Evolutionary conservation across 768 basidiomycete species (phyloP), one percentile per base, ranked within the genome.

Genomic region (Strobilomyces dryophilus): DNA sequence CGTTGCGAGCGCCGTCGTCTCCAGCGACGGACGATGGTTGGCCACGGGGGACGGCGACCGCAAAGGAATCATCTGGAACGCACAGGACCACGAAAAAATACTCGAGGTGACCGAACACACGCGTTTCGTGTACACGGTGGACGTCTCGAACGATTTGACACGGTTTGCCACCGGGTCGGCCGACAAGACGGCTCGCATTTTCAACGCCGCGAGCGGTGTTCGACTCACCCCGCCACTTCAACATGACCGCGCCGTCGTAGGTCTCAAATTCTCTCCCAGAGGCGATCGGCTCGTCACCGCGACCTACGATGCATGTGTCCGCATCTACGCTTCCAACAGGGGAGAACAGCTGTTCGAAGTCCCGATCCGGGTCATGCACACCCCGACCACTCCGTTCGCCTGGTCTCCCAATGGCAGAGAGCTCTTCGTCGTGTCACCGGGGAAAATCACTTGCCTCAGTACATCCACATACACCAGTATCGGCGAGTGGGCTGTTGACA

Each of bases 191-290:
- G 29, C 43, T 4, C 37, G 47, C 36, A 20, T 39, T 8, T 48
- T 48, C 18, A 31, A 12, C 8, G 18, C 29, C 37, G n/a, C 47
- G 5, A 48, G 27, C 5, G 47, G 47, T 7, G 18, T 48, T 20
- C 36, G 47, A 39, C 47, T 48, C 37, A 17, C 39, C 12, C 26
- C 37, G 18, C 47, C 47, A 5, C 18, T 48, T 27, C 37, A 48
- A n/a, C 47, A 48, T n/a, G 47, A 39, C 47, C 36, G 18, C 20
- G 47, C 47, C 18, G 37, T 48, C 10, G 47, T 48, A 15, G 47
- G 27, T 18, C 47, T 48, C 37, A 48, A 7, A 9, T 48, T 48
- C 47, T 48, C 37, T 14, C 47, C 47, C 17, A 20, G 14, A 9
- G 36, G 37, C 37, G 47, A 48, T 8, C 47, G 27, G 29, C 47